phyloP scores from a whole-genome alignment of 2,329 filamentous ascomycete genomes.

The Xylaria hypoxylon region DNA sequence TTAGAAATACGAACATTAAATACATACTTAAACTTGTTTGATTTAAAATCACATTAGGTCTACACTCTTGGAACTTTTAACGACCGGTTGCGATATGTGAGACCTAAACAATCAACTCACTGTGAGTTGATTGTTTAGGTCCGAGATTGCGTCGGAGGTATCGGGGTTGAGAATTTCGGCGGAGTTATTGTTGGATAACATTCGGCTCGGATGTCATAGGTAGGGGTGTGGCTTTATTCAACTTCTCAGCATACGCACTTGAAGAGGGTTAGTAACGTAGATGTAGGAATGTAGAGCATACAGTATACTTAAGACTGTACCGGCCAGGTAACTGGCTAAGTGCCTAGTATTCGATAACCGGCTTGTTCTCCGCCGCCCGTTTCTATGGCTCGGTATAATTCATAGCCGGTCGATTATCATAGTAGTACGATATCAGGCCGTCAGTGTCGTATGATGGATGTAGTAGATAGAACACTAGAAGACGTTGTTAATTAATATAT shows the following conservation, averaged over 20 bases:
- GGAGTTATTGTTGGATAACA: not conserved
- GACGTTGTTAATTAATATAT: not conserved
- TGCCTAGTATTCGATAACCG: too few species aligned
- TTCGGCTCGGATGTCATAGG: constrained; percentile 12
- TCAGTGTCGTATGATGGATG: not conserved
- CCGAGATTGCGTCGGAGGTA: constrained; percentile 1
- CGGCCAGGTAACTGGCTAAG: too few species aligned
- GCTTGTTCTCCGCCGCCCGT: too few species aligned
- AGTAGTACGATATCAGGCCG: not conserved
- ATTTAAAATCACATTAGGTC: not conserved
- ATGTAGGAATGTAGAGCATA: too few species aligned
- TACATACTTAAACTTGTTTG: not conserved
- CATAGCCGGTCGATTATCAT: too few species aligned
- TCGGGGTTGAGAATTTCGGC: not conserved
- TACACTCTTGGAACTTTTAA: not conserved
- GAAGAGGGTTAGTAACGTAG: too few species aligned
- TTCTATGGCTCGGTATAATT: too few species aligned
- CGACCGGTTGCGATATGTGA: not conserved
- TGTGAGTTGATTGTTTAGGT: not conserved
- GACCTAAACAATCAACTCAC: not conserved
- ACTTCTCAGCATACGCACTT: too few species aligned
- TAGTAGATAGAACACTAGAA: too few species aligned
- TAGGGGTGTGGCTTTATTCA: not conserved
- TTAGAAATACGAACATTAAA: not conserved
- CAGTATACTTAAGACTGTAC: too few species aligned